Evolutionary conservation across 345 rosid species (phyloP).

Genomic region (Gossypium rotundifolium): DNA sequence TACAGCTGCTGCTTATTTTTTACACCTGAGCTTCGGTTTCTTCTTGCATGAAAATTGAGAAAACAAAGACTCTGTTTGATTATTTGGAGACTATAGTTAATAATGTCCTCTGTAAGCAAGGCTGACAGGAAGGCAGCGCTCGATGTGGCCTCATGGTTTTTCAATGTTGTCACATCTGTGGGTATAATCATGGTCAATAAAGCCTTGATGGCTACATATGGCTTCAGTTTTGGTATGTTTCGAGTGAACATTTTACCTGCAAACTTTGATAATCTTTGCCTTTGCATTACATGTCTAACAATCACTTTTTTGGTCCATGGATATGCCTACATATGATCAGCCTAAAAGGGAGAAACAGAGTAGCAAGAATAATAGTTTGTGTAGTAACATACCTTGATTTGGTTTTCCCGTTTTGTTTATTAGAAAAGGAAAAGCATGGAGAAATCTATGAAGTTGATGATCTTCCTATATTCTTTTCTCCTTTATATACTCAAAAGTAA

Average conservation of each 20-base stretch:
- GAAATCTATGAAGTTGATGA: not conserved
- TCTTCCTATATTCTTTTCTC: no score
- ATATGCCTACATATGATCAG: not conserved
- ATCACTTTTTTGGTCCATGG: not conserved
- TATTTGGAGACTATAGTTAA: conserved; percentile 14
- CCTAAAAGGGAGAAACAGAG: not conserved
- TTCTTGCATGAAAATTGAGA: not conserved
- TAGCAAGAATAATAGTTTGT: not conserved
- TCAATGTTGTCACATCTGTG: conserved; percentile 95
- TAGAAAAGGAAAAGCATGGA: not conserved
- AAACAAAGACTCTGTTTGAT: conserved; percentile 10
- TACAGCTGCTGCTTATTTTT: not conserved
- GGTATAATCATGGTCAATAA: conserved; percentile 96
- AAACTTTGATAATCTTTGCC: not conserved
- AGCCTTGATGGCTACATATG: conserved; percentile 91
- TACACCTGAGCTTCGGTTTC: not conserved
- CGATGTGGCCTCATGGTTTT: conserved; percentile 95
- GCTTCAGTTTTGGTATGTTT: conserved; percentile 80
- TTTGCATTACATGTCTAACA: not conserved
- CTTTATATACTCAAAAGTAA: no score
- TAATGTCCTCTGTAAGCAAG: conserved; percentile 65
- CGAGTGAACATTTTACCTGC: not conserved
- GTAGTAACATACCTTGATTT: not conserved
- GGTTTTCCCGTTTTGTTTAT: not conserved
- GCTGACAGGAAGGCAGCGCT: conserved; percentile 66